phyloP scores from a whole-genome alignment of 805 yeast genomes.

The Candida gorgasii region DNA sequence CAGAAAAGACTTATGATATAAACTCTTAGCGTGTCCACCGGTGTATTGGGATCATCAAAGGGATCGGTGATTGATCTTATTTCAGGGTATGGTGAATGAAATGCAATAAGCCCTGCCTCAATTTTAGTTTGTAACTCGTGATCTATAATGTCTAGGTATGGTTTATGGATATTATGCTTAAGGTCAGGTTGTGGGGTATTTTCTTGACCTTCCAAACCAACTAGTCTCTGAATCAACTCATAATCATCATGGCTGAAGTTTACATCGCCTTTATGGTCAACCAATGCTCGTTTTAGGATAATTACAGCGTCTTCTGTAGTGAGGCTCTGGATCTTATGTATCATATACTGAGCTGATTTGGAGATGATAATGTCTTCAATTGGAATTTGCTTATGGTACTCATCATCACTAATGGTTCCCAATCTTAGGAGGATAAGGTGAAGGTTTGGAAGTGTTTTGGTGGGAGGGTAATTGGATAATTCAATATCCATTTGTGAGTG shows the following conservation, averaged over 20 bases:
- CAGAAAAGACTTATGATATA: slow-evolving; percentile 41
- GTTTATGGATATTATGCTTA: slow-evolving; percentile 14
- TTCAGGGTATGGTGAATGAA: slow-evolving; percentile 44
- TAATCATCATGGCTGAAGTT: slow-evolving; percentile 39
- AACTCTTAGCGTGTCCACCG: slow-evolving; percentile 38
- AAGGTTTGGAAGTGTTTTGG: slow-evolving; percentile 6
- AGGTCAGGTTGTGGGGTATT: too few relatives aligned
- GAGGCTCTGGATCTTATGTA: slow-evolving; percentile 28
- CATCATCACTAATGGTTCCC: slow-evolving; percentile 26
- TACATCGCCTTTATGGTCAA: slow-evolving; percentile 34
- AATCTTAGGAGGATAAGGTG: slow-evolving; percentile 22
- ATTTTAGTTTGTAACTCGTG: slow-evolving; percentile 36
- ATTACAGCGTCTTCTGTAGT: slow-evolving; percentile 25
- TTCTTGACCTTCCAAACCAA: too few relatives aligned
- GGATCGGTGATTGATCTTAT: slow-evolving; percentile 42
- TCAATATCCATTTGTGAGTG: slow-evolving; percentile 14
- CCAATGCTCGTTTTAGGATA: slow-evolving; percentile 37
- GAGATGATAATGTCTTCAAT: slow-evolving; percentile 16
- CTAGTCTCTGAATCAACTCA: slow-evolving; percentile 24
- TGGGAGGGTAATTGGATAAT: slow-evolving; percentile 1
- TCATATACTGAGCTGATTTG: slow-evolving; percentile 23
- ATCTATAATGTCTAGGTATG: slow-evolving; percentile 27
- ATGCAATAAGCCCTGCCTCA: slow-evolving; percentile 40
- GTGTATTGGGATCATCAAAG: slow-evolving; percentile 33
- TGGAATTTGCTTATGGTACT: slow-evolving; percentile 7